These are phyloP conservation scores for Baorangia bicolor DNA, from an alignment of 768 basidiomycete genomes.

Conservation along the genomic window DNA sequence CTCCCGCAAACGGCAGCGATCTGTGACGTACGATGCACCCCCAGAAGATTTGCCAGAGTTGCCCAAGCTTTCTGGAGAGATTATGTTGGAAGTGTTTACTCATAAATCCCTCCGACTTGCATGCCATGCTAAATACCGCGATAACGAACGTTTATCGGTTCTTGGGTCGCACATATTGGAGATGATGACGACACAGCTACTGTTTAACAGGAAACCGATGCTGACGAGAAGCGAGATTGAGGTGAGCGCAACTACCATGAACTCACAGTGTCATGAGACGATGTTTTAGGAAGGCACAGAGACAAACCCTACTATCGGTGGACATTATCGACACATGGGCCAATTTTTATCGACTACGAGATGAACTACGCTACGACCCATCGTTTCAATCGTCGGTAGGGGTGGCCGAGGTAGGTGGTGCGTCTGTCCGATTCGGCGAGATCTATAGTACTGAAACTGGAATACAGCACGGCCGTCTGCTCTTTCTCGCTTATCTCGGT, in stretches of 20 bases:
- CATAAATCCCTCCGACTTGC: conserved; percentile 59
- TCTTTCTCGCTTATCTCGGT: conserved; percentile 70
- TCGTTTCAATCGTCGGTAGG: conserved; percentile 25
- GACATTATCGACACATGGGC: conserved; percentile 39
- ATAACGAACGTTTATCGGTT: conserved; percentile 56
- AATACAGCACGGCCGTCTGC: conserved; percentile 50
- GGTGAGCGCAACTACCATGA: conserved; percentile 39
- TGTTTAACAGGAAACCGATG: conserved; percentile 54
- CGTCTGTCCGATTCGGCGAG: conserved; percentile 11
- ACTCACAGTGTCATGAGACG: conserved; percentile 20
- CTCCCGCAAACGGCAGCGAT: conserved; percentile 40
- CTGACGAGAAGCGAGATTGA: conserved; percentile 47
- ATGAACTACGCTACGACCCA: conserved; percentile 34
- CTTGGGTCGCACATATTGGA: conserved; percentile 52
- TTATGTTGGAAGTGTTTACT: conserved; percentile 67
- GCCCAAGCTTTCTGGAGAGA: conserved; percentile 52
- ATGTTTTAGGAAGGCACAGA: conserved; percentile 27
- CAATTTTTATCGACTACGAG: conserved; percentile 35
- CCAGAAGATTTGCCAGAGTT: conserved; percentile 39
- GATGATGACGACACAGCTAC: conserved; percentile 42
- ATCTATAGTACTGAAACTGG: conserved; percentile 16
- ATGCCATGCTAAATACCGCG: conserved; percentile 42
- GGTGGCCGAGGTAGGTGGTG: conserved; percentile 39
- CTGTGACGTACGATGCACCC: conserved; percentile 29
- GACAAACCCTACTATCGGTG: conserved; percentile 29